Evolutionary conservation across 345 rosid species (phyloP).

Genomic region (Combretum micranthum): DNA sequence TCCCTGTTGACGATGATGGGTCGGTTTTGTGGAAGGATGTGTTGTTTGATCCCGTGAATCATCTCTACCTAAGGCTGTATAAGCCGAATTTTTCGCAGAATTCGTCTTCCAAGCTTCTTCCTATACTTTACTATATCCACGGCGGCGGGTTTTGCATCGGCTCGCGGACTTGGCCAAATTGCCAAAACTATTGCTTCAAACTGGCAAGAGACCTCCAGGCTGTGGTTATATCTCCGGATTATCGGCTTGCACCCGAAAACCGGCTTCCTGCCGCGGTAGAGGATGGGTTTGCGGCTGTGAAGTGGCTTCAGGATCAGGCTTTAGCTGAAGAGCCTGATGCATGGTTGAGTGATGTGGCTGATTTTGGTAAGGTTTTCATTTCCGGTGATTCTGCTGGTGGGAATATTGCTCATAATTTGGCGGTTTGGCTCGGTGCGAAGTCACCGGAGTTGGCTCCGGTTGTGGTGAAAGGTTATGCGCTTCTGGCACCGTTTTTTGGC

Average conservation of each 20-base stretch:
- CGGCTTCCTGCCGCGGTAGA: conserved; percentile 50
- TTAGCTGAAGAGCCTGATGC: conserved; percentile 18
- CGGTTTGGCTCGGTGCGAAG: conserved; percentile 31
- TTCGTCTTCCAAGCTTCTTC: conserved; percentile 21
- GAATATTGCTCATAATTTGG: conserved; percentile 48
- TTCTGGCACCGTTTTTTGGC: conserved; percentile 52
- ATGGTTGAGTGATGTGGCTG: conserved; percentile 41
- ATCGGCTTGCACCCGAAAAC: conserved; percentile 55
- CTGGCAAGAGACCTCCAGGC: conserved; percentile 39
- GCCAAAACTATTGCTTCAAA: conserved; percentile 46
- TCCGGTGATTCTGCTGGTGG: conserved; percentile 60
- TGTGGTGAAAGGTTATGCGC: conserved; percentile 35
- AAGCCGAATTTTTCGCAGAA: conserved; percentile 24
- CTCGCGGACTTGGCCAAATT: conserved; percentile 51
- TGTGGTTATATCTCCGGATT: conserved; percentile 40
- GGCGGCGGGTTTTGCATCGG: conserved; percentile 67
- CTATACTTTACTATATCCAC: conserved; percentile 45
- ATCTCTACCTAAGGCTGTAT: conserved; percentile 44
- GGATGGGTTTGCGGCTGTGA: conserved; percentile 37
- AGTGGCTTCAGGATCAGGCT: conserved; percentile 51
- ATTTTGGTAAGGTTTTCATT: conserved; percentile 42
- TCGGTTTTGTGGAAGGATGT: conserved; percentile 50
- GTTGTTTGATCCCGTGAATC: conserved; percentile 23
- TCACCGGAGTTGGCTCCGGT: conserved; percentile 45
- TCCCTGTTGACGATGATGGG: conserved; percentile 47